Evolutionary conservation across 2,329 filamentous ascomycete species (phyloP).

Genomic region (Penicillium italicum): DNA sequence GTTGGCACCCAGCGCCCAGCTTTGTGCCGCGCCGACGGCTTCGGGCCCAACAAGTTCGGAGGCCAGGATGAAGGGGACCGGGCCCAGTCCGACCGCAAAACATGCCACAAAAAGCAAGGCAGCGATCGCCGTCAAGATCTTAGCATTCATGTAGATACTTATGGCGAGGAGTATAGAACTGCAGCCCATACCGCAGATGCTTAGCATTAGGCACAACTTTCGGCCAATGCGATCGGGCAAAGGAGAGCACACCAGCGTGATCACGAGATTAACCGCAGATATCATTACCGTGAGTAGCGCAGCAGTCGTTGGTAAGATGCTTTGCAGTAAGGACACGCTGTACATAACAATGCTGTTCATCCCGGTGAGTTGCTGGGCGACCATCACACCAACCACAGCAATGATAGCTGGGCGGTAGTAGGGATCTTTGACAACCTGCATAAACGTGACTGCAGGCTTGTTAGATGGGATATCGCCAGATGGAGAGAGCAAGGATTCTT

Average conservation of each 20-base stretch:
- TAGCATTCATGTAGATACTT: constrained; percentile 69
- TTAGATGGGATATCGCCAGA: constrained; percentile 61
- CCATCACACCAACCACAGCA: constrained; percentile 85
- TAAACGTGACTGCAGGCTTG: constrained; percentile 65
- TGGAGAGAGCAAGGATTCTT: constrained; percentile 62
- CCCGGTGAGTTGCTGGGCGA: constrained; percentile 85
- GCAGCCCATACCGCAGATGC: constrained; percentile 77
- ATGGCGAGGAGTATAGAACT: constrained; percentile 74
- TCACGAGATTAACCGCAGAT: constrained; percentile 78
- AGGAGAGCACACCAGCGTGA: constrained; percentile 76
- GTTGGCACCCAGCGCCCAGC: constrained; percentile 80
- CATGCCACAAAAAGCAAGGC: constrained; percentile 83
- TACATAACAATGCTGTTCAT: constrained; percentile 99
- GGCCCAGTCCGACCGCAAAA: constrained; percentile 86
- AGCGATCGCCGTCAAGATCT: constrained; percentile 73
- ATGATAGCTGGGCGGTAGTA: constrained; percentile 70
- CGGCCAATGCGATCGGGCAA: constrained; percentile 84
- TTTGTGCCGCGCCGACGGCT: constrained; percentile 87
- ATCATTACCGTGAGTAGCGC: constrained; percentile 82
- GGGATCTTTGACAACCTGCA: constrained; percentile 62
- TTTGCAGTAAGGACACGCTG: constrained; percentile 81
- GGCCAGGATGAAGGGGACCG: constrained; percentile 90
- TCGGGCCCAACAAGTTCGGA: constrained; percentile 87
- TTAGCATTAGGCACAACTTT: constrained; percentile 77
- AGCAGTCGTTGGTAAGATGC: constrained; percentile 75